Conservation (phyloP, 2,329 filamentous ascomycete species). For the Cercospora zeina region DNA sequence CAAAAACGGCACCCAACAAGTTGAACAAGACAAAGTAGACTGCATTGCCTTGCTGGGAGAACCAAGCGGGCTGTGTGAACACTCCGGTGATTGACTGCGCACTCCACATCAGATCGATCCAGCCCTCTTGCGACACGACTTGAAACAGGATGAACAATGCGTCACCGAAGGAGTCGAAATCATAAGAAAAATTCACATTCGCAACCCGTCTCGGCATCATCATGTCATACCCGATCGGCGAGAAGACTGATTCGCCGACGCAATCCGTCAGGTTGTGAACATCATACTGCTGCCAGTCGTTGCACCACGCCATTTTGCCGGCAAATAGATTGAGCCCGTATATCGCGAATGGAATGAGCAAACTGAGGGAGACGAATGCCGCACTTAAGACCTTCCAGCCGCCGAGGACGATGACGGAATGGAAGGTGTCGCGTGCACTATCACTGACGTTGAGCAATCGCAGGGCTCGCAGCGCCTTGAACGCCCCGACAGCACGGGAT, state of each 20-base stretch:
- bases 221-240: conserved; percentile 81
- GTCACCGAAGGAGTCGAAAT: conserved; percentile 92
- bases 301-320: conserved; percentile 76
- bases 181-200: conserved; percentile 71
- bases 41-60: conserved; percentile 76
- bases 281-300: conserved; percentile 59
- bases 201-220: conserved; percentile 76
- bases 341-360: conserved; percentile 94
- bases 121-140: conserved; percentile 97
- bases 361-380: conserved; percentile 88
- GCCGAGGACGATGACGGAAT: conserved; percentile 90
- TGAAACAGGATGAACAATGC: conserved; percentile 96
- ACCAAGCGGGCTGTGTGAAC: conserved; percentile 69
- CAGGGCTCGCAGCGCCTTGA: conserved; percentile 91
- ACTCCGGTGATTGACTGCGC: conserved; percentile 78
- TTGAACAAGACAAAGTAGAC: conserved; percentile 97
- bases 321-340: conserved; percentile 93
- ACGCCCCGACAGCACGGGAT: conserved; percentile 88
- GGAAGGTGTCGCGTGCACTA: conserved; percentile 92
- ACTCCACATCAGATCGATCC: conserved; percentile 88
- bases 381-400: conserved; percentile 93
- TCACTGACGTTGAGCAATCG: conserved; percentile 93
- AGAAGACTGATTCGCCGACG: conserved; percentile 75
- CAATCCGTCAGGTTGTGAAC: conserved; percentile 69
- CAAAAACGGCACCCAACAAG: conserved; percentile 90